Conservation (phyloP, 257 asterid genomes). For the Nicotiana tomentosiformis region DNA sequence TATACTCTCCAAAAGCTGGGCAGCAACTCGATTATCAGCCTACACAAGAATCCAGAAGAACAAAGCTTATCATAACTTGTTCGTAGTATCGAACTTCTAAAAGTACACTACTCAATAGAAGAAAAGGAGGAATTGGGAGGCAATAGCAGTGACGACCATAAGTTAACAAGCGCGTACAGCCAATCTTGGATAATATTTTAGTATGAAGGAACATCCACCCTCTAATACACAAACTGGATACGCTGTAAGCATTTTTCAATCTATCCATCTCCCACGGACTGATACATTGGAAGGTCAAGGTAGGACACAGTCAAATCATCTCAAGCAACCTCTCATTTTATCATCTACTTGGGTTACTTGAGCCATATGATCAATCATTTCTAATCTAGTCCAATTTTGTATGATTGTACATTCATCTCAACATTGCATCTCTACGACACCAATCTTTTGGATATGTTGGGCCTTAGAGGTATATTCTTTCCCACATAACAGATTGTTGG, state of each 20-base stretch:
- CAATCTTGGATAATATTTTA: not conserved
- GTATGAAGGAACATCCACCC: not conserved
- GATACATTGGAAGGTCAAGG: not conserved
- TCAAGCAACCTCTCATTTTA: not conserved
- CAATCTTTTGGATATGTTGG: not conserved
- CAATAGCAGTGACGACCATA: not conserved
- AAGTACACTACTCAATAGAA: not conserved
- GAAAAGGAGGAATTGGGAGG: not conserved
- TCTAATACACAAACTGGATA: not conserved
- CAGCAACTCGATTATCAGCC: constrained; percentile 82
- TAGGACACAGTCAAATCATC: not conserved
- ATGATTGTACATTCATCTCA: not conserved
- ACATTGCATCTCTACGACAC: not conserved
- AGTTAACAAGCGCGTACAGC: not conserved
- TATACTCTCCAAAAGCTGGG: constrained; percentile 92
- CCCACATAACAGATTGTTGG: not conserved
- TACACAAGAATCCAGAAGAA: constrained; percentile 31
- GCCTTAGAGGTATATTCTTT: not conserved
- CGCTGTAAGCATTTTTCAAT: no score
- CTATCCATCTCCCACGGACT: not conserved
- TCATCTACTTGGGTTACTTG: not conserved
- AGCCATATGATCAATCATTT: not conserved
- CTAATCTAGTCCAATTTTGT: not conserved
- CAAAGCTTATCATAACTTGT: constrained; percentile 8
- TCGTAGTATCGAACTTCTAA: not conserved